phyloP scores from a whole-genome alignment of 75 land plant genomes.

The Azolla pinnata region DNA sequence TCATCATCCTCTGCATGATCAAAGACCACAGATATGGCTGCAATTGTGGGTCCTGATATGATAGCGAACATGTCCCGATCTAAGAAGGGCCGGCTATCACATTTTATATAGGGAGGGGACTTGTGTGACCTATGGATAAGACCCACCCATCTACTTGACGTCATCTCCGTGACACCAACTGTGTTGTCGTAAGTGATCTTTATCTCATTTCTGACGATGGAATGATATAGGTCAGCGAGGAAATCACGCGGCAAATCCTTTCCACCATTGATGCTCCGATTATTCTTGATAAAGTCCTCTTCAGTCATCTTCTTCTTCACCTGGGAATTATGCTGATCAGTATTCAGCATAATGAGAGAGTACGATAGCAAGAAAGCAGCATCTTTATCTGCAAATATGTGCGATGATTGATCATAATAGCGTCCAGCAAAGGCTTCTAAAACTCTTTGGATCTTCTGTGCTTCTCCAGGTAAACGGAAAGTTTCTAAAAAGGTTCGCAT shows the following conservation, averaged over 20 bases:
- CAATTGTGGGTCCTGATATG: slow-evolving; percentile 82
- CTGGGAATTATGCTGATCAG: slow-evolving; percentile 93
- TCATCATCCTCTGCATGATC: slow-evolving; percentile 86
- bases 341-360: slow-evolving; percentile 91
- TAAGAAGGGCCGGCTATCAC: slow-evolving; percentile 46
- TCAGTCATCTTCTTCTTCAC: slow-evolving; percentile 98
- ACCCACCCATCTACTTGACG: slow-evolving; percentile 69
- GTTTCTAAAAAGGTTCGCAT: slow-evolving; percentile 73
- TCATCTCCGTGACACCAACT: slow-evolving; percentile 49
- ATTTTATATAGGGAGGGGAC: slow-evolving; percentile 38
- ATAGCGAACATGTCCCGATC: slow-evolving; percentile 74
- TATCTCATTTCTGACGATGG: slow-evolving; percentile 65
- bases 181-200: slow-evolving; percentile 37
- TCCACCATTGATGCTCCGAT: slow-evolving; percentile 66
- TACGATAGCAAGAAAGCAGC: slow-evolving; percentile 69
- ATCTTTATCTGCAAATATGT: slow-evolving; percentile 69
- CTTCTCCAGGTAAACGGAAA: slow-evolving; percentile 84
- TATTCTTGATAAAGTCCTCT: slow-evolving; percentile 92
- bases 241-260: slow-evolving; percentile 77
- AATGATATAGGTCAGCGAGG: slow-evolving; percentile 68
- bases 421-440: slow-evolving; percentile 86
- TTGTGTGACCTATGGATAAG: slow-evolving; percentile 47
- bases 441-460: slow-evolving; percentile 89
- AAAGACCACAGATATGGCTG: slow-evolving; percentile 78
- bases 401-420: slow-evolving; percentile 63